phyloP scores from a whole-genome alignment of 768 basidiomycete species.

The Macrolepiota albuminosa region DNA sequence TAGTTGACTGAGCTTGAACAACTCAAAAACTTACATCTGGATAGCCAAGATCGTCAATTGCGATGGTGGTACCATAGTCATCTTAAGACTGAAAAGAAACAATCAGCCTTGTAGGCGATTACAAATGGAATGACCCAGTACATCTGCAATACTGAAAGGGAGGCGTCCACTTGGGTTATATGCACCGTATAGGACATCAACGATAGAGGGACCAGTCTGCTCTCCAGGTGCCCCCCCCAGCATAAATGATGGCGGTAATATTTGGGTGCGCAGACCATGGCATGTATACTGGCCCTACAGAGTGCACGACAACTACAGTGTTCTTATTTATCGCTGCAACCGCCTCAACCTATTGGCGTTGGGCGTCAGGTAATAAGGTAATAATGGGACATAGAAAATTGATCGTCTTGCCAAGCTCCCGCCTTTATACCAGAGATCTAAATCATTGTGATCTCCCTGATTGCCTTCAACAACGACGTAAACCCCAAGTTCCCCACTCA shows the following conservation, averaged over 20 bases:
- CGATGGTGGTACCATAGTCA: constrained; percentile 39
- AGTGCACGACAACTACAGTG: constrained; percentile 77
- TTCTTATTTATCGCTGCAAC: constrained; percentile 70
- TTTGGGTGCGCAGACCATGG: constrained; percentile 76
- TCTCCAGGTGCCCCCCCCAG: constrained; percentile 60
- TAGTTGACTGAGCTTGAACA: background rate
- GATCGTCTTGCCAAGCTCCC: constrained; percentile 34
- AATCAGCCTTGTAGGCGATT: background rate
- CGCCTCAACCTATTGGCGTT: constrained; percentile 35
- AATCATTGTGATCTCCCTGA: constrained; percentile 53
- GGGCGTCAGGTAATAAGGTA: background rate
- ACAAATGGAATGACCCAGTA: constrained; percentile 13
- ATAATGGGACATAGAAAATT: background rate
- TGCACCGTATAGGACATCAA: constrained; percentile 72
- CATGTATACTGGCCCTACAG: constrained; percentile 72
- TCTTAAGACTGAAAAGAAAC: constrained; percentile 26
- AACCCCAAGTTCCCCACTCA: constrained; percentile 48
- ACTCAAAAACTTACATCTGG: constrained; percentile 6
- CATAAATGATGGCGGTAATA: constrained; percentile 56
- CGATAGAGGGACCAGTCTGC: constrained; percentile 73
- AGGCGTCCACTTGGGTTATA: constrained; percentile 73
- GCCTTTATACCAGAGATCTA: constrained; percentile 54
- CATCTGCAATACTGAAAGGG: constrained; percentile 74
- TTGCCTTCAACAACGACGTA: constrained; percentile 63
- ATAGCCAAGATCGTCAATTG: constrained; percentile 31